Conservation (phyloP, 148 eudicot species). For the Rhododendron kiyosumense region DNA sequence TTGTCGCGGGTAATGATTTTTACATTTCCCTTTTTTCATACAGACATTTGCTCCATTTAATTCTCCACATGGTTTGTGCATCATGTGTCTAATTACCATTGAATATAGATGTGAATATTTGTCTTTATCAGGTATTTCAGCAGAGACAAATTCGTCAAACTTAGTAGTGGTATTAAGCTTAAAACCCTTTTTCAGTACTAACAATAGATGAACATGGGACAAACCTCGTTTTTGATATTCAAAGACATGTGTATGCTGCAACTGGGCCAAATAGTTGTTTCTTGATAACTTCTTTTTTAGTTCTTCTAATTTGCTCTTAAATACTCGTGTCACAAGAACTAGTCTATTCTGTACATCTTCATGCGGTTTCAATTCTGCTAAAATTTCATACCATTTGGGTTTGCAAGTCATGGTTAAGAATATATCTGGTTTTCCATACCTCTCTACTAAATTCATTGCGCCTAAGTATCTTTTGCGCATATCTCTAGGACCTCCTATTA, state of each 20-base stretch:
- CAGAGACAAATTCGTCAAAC: background rate
- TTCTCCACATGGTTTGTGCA: background rate
- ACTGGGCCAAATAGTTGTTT: background rate
- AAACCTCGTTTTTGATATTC: background rate
- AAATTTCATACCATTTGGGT: background rate
- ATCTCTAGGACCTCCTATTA: background rate
- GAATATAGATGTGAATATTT: background rate
- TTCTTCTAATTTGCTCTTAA: background rate
- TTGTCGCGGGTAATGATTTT: background rate
- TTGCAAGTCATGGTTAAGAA: background rate
- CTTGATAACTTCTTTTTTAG: background rate
- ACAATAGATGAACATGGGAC: background rate
- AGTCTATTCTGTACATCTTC: background rate
- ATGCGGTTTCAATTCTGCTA: accelerated
- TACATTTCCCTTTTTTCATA: background rate
- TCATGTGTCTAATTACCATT: background rate
- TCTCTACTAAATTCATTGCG: background rate
- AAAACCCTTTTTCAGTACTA: background rate
- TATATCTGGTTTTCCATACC: background rate
- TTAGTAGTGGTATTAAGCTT: background rate
- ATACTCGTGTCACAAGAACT: background rate
- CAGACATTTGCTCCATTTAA: background rate
- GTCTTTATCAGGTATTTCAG: background rate
- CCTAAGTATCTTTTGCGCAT: background rate
- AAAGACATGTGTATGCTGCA: background rate